Base-by-base conservation (phyloP, 306 rosid genomes). In the Hippophae gyantsensis region DNA sequence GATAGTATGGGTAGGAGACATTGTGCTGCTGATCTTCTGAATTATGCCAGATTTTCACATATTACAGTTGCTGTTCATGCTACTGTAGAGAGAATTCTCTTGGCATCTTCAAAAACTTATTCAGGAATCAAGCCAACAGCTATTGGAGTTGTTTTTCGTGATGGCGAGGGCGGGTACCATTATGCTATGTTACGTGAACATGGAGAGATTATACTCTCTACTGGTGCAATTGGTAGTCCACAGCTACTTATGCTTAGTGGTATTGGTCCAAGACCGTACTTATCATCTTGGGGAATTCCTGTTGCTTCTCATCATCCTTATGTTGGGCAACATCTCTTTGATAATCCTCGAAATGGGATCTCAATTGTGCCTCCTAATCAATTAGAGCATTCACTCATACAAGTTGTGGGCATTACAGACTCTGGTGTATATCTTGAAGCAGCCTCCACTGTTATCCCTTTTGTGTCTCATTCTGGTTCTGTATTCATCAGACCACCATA, bases 151-250 rank as follows among this genome's bases (percentile, higher is more conserved):
- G 63, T 80, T 2, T 88, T 69, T 44, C 79, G 87, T 1, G 99
- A 88, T 54, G 55, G 64, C n/a, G 56, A 2, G 1, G 86, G 88
- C 8, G 61, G 60, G 65, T 72, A 70, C 45, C 96, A 87, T 63
- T 85, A 73, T 5, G 99, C 95, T 0, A 62, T 85, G 4, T 40
- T 88, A n/a, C 59, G 68, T 8, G 74, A 69, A 7, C 70, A 67
- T 1, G 99, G 99, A 0, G 99, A 88, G 67, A 89, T 92, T 1
- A 64, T 92, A 7, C 62, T 92, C 23, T 68, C 90, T 0, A 93
- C 96, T 0, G 96, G 99, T 1, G 87, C 99, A 8, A 80, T 92
- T 9, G 99, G 99, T 18, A 83, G 78, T 54, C 99, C 99, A n/a
- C 95, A 92, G 70, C 80, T 92, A 42, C 83, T 92, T 18, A 74